Evolutionary conservation across 2,329 filamentous ascomycete genomes (phyloP), one percentile per base, ranked within the genome.

Genomic region (Arthrobotrys musiformis): DNA sequence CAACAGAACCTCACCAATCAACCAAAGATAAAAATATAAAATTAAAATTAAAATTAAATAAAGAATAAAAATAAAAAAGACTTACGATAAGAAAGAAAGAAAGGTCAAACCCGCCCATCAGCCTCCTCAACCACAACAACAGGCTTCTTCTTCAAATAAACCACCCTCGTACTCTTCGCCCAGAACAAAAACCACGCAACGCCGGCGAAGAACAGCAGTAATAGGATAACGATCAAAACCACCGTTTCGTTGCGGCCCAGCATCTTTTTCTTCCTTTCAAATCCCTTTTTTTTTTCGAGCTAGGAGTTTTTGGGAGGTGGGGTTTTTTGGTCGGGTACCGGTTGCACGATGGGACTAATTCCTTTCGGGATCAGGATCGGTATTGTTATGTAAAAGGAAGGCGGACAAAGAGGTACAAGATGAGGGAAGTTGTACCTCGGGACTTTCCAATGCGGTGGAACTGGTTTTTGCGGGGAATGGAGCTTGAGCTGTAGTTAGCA

Each of bases 191-290:
- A 61, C 73, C 66, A 70, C 37, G 73, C 61, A 37, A 67, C 60
- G 17, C 30, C 22, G 7, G 33, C 60, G 33, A 70, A 77, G 42
- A 77, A 70, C 28, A 77, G 24, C n/a, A 77, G 73, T 15, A 77
- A 66, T 9, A 77, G 73, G 58, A 77, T 61, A 60, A 77, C 66
- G 40, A 77, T 26, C n/a, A 77, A 46, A 54, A 77, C 73, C 42
- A 77, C 66, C 1, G 73, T 70, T 30, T 77, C 73, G 73, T 67
- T 77, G 35, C 66, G 66, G 40, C 66, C 66, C 2, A 77, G 50
- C 73, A 77, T 77, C 6, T 4, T 26, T 66, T 22, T n/a, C 1
- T 40, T 46, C 17, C 26, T 15, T 35, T 22, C 30, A 11, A 6
- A 22, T 19, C n/a, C 6, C 22, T 46, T 19, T 46, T 48, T 48